phyloP scores from a whole-genome alignment of 73 alveolate genomes.

The Paramecium primaurelia region DNA sequence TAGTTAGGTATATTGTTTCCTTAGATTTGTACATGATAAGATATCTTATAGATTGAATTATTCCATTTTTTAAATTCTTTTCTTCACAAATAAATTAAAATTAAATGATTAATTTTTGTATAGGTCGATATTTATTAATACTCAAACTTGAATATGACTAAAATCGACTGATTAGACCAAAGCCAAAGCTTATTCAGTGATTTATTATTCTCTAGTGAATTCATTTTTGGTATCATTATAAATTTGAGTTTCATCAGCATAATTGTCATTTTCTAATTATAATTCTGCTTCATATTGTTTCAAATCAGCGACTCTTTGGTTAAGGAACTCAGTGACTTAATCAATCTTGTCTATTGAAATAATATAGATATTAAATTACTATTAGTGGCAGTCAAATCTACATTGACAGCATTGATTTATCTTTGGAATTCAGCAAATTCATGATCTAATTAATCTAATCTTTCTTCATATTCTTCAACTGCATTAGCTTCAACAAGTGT shows the following conservation, averaged over 20 bases:
- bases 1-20: neutral
- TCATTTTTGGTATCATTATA: slow-evolving; percentile 1
- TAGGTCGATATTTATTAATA: neutral
- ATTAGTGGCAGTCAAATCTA: slow-evolving; percentile 19
- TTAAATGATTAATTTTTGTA: neutral
- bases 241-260: slow-evolving; percentile 35
- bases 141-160: slow-evolving; percentile 22
- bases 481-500: neutral
- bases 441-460: neutral
- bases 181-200: slow-evolving; percentile 42
- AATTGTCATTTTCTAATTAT: neutral
- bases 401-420: slow-evolving; percentile 34
- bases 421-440: slow-evolving; percentile 28
- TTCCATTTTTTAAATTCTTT: neutral
- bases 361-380: neutral
- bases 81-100: neutral
- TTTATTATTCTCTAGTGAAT: neutral
- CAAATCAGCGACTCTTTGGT: slow-evolving; percentile 11
- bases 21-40: neutral
- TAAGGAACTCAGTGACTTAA: neutral
- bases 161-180: slow-evolving; percentile 34
- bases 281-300: neutral
- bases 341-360: neutral
- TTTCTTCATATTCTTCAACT: slow-evolving; percentile 15
- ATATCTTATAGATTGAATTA: neutral